Base-by-base conservation (phyloP, 208 protist species). In the Trypanosoma vivax region DNA sequence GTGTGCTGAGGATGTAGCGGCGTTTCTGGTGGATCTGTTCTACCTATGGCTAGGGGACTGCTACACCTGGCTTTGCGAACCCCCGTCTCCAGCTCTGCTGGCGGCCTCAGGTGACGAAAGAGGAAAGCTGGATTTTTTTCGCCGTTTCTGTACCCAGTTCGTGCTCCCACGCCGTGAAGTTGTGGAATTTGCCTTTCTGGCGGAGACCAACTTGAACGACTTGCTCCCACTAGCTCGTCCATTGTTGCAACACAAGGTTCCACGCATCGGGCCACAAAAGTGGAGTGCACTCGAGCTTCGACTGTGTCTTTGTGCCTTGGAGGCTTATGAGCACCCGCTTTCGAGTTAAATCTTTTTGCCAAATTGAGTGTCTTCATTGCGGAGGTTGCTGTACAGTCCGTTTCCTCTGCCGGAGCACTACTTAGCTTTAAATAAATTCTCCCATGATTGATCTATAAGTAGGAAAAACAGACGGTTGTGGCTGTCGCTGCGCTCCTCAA, bases 21-120 rank as follows among this genome's bases (percentile, higher is more conserved):
- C 42, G 3, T 73, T 88, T 65, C 16, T 70, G 3, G 63, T 71
- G 0, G 68, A 70, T 29, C 35, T 83, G 25, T 88, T 88, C 43
- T 83, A 73, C 43, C 63, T 73, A 29, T 88, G 79, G 79, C 53
- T 88, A 24, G 57, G 70, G 23, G 79, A 88, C 56, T 65, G 64
- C 29, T 79, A 83, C 53, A 29, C 65, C 2, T 88, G 79, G 79
- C 50, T 69, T 18, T 88, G 75, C 51, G 51, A 60, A 3, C 52
- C 57, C 3, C 75, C 79, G 2, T 43, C 82, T 2, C 54, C 49
- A 18, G 46, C 72, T 6, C 77, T 87, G 35, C 60, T 65, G 0
- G 31, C 40, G 5, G 28, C 40, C 3, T 23, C 53, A 24, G 23
- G 41, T 11, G 16, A 39, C 2, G 53, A 50, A 2, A 50, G 35